Percentiles rank a stretch among this genome's conserved stretches.
These are phyloP conservation scores for Phaeolepiota aurea DNA, from an alignment of 768 basidiomycete species.

Conservation along the genomic window DNA sequence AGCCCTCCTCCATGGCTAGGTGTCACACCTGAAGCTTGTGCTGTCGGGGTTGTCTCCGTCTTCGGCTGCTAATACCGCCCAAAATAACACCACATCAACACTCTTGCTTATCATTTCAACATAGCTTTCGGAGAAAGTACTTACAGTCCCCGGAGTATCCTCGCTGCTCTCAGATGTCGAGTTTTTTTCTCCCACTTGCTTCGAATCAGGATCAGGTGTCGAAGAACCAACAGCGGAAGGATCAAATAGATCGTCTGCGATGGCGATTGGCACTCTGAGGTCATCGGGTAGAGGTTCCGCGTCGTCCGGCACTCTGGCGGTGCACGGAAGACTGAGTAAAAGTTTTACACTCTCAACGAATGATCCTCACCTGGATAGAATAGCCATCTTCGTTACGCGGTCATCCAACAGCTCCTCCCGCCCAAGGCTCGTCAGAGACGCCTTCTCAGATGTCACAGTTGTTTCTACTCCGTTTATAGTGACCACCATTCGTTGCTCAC, in stretches of 20 bases:
- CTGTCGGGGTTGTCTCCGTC: constrained; percentile 2
- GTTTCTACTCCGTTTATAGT: constrained; percentile 41
- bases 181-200: constrained; percentile 8
- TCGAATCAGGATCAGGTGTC: constrained; percentile 10
- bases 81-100: not conserved
- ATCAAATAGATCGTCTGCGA: constrained; percentile 54
- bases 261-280: constrained; percentile 49
- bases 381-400: constrained; percentile 52
- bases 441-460: constrained; percentile 66
- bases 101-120: constrained; percentile 1
- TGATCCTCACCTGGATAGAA: constrained; percentile 67
- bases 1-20: constrained; percentile 31
- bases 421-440: constrained; percentile 60
- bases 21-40: constrained; percentile 4
- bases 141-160: constrained; percentile 19
- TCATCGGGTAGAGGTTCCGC: constrained; percentile 52
- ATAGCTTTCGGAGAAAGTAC: constrained; percentile 11
- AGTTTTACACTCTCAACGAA: too few species aligned
- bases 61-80: constrained; percentile 4
- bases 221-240: constrained; percentile 14
- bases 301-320: constrained; percentile 45
- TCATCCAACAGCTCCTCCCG: constrained; percentile 74
- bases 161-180: constrained; percentile 13
- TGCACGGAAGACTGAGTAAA: too few species aligned
- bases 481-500: constrained; percentile 24